Evolutionary conservation across 768 basidiomycete species (phyloP).

Genomic region (Tylopilus balloui): DNA sequence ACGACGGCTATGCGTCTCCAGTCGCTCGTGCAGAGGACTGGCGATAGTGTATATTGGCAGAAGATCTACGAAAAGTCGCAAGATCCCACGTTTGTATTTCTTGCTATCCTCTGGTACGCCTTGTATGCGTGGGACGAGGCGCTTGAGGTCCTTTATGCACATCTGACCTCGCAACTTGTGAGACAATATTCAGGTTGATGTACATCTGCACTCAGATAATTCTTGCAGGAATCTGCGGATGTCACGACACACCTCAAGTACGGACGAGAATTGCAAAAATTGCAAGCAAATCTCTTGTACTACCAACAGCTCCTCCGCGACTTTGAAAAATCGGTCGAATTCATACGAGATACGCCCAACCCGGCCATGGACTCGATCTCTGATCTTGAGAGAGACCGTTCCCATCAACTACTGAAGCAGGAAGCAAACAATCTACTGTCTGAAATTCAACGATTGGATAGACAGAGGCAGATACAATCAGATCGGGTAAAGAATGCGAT

Average conservation of each 20-base stretch:
- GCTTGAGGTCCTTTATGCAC: conserved; percentile 46
- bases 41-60: conserved; percentile 36
- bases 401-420: conserved; percentile 9
- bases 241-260: conserved; percentile 35
- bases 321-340: conserved; percentile 48
- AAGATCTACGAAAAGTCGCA: conserved; percentile 29
- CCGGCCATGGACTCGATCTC: conserved; percentile 37
- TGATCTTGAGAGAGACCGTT: not conserved
- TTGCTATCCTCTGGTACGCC: conserved; percentile 52
- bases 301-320: conserved; percentile 52
- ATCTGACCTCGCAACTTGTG: conserved; percentile 46
- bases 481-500: conserved; percentile 32
- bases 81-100: conserved; percentile 33
- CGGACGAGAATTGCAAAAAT: conserved; percentile 51
- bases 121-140: conserved; percentile 62
- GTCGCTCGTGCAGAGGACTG: conserved; percentile 30
- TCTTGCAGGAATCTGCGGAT: conserved; percentile 41
- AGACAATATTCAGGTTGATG: not conserved
- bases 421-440: conserved; percentile 33
- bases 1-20: conserved; percentile 28
- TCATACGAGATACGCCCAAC: conserved; percentile 46
- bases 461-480: conserved; percentile 24
- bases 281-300: conserved; percentile 55
- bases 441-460: conserved; percentile 39
- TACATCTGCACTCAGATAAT: not conserved